Percentiles rank a stretch among this genome's conserved stretches.
Evolutionary conservation across 2,329 filamentous ascomycete genomes (phyloP).

Genomic region (Fusarium continuum): DNA sequence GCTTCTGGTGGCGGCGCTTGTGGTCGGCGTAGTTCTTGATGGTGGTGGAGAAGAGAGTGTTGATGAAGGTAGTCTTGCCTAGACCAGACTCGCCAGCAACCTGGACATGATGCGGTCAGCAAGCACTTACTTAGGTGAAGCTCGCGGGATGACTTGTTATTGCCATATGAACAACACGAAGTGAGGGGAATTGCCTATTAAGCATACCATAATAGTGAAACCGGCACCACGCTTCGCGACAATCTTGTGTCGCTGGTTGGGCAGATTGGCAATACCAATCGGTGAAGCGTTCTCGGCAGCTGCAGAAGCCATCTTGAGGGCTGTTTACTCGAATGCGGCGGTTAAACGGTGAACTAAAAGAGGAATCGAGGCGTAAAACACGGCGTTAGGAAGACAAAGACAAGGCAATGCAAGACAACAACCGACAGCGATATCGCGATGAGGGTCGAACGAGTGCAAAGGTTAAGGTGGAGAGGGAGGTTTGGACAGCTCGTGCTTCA

Average conservation of each 20-base stretch:
- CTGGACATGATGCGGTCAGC: conserved; percentile 55
- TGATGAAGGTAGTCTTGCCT: conserved; percentile 99
- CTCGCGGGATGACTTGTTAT: not conserved
- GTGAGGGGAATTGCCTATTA: not conserved
- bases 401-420: conserved; percentile 30
- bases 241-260: conserved; percentile 80
- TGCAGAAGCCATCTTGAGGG: conserved; percentile 62
- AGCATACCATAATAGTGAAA: conserved; percentile 96
- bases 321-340: conserved; percentile 16
- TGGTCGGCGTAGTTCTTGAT: conserved; percentile 99
- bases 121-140: conserved; percentile 1
- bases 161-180: not conserved
- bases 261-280: conserved; percentile 79
- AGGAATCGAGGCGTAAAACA: conserved; percentile 18
- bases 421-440: conserved; percentile 40
- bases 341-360: conserved; percentile 12
- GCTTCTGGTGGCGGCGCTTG: conserved; percentile 98
- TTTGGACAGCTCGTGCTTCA: conserved; percentile 47
- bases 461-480: conserved; percentile 40
- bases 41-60: conserved; percentile 99
- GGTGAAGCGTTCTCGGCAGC: conserved; percentile 69
- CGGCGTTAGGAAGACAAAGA: conserved; percentile 34
- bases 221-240: conserved; percentile 88
- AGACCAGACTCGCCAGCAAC: conserved; percentile 98
- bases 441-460: conserved; percentile 43